These are phyloP conservation scores for Cordyceps farinosa DNA, from an alignment of 2,329 filamentous ascomycete species.

Conservation along the genomic window DNA sequence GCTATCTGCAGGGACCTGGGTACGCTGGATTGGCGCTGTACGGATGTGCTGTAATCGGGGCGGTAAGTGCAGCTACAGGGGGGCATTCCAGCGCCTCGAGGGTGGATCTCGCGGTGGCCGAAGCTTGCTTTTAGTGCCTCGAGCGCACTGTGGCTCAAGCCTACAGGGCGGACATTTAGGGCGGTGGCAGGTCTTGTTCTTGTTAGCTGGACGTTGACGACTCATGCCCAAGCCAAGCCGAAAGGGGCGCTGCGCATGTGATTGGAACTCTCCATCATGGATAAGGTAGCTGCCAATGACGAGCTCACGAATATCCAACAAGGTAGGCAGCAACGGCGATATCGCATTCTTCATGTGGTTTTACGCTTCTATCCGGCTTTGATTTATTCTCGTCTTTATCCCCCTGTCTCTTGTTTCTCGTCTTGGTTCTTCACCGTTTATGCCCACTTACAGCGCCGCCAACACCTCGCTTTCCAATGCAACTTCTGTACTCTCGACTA, in stretches of 20 bases:
- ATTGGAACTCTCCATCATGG: neutral
- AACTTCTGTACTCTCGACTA: neutral
- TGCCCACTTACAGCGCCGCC: conserved; percentile 1
- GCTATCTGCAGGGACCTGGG: neutral
- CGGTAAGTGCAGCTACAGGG: neutral
- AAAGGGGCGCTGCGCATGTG: conserved; percentile 9
- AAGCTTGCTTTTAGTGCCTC: neutral
- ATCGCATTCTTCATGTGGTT: too few species aligned
- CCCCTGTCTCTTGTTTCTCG: neutral
- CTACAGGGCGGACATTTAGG: too few species aligned
- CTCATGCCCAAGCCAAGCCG: neutral
- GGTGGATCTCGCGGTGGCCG: neutral
- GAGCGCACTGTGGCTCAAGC: too few species aligned
- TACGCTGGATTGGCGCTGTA: neutral
- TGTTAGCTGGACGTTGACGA: neutral
- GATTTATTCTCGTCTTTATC: neutral
- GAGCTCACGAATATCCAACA: conserved; percentile 5
- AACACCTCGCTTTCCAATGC: conserved; percentile 17
- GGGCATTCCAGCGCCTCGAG: neutral
- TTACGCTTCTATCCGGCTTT: neutral
- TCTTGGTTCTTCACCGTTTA: neutral
- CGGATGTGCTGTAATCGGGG: neutral
- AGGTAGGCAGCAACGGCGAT: neutral
- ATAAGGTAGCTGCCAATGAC: neutral
- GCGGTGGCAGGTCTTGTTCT: too few species aligned